Conservation (phyloP, 2,329 filamentous ascomycete species). For the Phialocephala sp. region DNA sequence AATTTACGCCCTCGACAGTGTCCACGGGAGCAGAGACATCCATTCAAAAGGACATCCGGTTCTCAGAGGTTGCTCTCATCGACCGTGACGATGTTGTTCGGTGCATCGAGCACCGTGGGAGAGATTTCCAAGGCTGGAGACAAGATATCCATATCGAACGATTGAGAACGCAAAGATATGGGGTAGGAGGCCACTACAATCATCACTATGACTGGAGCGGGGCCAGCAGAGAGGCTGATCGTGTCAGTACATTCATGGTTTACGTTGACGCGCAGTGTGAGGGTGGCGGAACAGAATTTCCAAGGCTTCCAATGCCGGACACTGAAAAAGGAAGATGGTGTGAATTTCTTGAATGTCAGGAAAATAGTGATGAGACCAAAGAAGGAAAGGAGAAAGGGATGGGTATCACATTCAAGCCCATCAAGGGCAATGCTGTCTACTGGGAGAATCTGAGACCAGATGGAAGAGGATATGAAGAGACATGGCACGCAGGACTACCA, state of each 20-base stretch:
- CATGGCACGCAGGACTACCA: conserved; percentile 65
- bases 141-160: conserved; percentile 63
- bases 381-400: conserved; percentile 33
- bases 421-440: conserved; percentile 63
- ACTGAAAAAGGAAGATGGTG: conserved; percentile 55
- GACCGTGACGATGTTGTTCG: conserved; percentile 55
- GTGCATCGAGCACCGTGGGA: conserved; percentile 63
- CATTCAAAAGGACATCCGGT: conserved; percentile 54
- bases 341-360: conserved; percentile 59
- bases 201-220: conserved; percentile 65
- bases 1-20: conserved; percentile 60
- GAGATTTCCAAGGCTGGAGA: conserved; percentile 65
- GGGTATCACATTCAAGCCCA: conserved; percentile 63
- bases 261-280: conserved; percentile 58
- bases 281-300: conserved; percentile 67
- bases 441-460: conserved; percentile 65
- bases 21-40: conserved; percentile 54
- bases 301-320: conserved; percentile 52
- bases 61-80: conserved; percentile 56
- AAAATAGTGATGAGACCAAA: conserved; percentile 28
- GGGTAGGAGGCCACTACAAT: conserved; percentile 63
- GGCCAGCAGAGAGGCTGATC: conserved; percentile 45
- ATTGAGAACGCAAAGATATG: conserved; percentile 65
- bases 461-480: conserved; percentile 61
- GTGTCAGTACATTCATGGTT: conserved; percentile 66